Evolutionary conservation across 192 early-diverging fungal genomes (phyloP).

Genomic region (Coemansia sp.): DNA sequence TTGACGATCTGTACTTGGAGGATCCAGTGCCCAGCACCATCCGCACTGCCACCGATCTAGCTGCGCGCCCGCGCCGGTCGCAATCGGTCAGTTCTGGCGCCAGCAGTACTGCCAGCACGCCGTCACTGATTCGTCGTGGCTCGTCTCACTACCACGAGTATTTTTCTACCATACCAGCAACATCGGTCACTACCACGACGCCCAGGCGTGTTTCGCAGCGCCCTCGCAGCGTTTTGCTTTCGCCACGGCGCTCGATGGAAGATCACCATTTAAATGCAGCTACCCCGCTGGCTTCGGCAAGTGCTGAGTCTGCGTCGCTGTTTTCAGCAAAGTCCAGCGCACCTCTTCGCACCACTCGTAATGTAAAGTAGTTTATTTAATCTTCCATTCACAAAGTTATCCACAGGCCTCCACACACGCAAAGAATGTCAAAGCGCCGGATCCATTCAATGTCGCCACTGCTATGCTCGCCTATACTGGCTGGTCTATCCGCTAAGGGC

Average conservation of each 20-base stretch:
- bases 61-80: constrained; percentile 44
- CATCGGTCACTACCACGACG: constrained; percentile 1
- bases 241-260: constrained; percentile 53
- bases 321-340: constrained; percentile 28
- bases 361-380: constrained; percentile 6
- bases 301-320: constrained; percentile 20
- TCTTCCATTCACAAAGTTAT: constrained; percentile 21
- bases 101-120: constrained; percentile 44
- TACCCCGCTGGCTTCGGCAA: not conserved
- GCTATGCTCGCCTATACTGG: not conserved
- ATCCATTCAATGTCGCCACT: constrained; percentile 25
- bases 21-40: constrained; percentile 50
- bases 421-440: constrained; percentile 34
- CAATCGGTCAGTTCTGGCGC: constrained; percentile 52
- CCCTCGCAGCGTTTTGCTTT: constrained; percentile 51
- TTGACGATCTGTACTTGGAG: constrained; percentile 53
- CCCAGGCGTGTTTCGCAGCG: constrained; percentile 42
- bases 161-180: constrained; percentile 13
- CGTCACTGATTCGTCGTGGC: constrained; percentile 30
- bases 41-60: constrained; percentile 17
- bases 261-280: constrained; percentile 32
- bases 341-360: constrained; percentile 23
- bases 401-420: constrained; percentile 49
- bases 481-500: not conserved
- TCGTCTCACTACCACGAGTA: constrained; percentile 43